A percentile compares a stretch with the other conserved stretches of the same genome.
These are phyloP conservation scores for Suillus paluster DNA, from an alignment of 768 basidiomycete species.

Conservation along the genomic window DNA sequence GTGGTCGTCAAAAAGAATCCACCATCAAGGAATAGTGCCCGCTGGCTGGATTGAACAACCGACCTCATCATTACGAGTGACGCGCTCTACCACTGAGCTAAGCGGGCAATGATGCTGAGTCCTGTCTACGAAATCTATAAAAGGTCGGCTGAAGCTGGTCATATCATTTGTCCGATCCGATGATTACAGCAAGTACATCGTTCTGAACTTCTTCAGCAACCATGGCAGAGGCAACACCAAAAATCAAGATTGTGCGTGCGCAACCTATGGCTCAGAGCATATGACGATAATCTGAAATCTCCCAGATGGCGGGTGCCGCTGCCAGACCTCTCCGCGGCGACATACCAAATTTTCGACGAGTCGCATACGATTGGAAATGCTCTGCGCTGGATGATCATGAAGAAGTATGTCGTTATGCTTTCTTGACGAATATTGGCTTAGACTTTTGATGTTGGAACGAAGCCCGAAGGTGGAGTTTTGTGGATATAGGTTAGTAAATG, in stretches of 20 bases:
- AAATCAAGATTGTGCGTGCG: conserved; percentile 35
- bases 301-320: conserved; percentile 83
- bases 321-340: conserved; percentile 83
- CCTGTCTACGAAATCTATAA: neutral
- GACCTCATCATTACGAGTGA: conserved; percentile 46
- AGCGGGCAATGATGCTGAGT: conserved; percentile 13
- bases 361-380: conserved; percentile 74
- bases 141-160: neutral
- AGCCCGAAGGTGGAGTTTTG: conserved; percentile 98
- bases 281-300: conserved; percentile 11
- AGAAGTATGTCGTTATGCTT: conserved; percentile 68
- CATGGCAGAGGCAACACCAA: conserved; percentile 35
- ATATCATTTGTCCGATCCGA: neutral
- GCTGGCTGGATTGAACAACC: conserved; percentile 51
- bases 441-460: conserved; percentile 13
- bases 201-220: neutral
- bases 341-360: conserved; percentile 53
- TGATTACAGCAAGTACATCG: neutral
- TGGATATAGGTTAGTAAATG: conserved; percentile 80
- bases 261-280: neutral
- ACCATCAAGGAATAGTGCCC: no score
- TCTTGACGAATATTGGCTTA: neutral
- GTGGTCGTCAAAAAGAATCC: no score
- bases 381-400: conserved; percentile 98
- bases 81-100: conserved; percentile 41